A percentile compares a stretch with the other conserved stretches of the same genome.
phyloP scores from a whole-genome alignment of 2,329 filamentous ascomycete genomes.

The Colletotrichum aenigma region DNA sequence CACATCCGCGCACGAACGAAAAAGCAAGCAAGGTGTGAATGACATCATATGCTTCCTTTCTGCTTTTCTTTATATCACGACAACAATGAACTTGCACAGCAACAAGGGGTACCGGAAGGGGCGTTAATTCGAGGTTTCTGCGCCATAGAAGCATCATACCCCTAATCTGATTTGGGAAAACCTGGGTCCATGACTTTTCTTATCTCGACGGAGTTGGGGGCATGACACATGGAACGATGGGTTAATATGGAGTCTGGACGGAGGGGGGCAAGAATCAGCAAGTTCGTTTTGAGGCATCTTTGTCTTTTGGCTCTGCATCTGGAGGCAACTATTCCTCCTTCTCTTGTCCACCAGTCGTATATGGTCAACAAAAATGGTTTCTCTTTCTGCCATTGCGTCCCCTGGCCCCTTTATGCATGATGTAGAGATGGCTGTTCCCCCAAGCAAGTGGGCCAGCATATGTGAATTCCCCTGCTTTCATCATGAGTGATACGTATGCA shows the following conservation, averaged over 20 bases:
- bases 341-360: neutral
- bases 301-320: neutral
- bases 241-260: slow-evolving; percentile 12
- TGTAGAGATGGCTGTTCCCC: neutral
- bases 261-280: neutral
- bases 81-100: slow-evolving; percentile 19
- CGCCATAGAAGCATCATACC: slow-evolving; percentile 21
- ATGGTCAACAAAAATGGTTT: slow-evolving; percentile 3
- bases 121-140: slow-evolving; percentile 10
- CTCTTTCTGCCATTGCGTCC: neutral
- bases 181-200: slow-evolving; percentile 9
- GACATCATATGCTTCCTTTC: neutral
- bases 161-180: slow-evolving; percentile 18
- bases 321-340: neutral
- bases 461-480: neutral
- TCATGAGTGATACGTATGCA: neutral
- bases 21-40: neutral
- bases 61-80: neutral
- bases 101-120: slow-evolving; percentile 5
- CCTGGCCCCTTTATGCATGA: neutral
- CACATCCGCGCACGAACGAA: neutral
- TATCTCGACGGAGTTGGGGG: slow-evolving; percentile 6
- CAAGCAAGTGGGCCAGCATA: neutral
- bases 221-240: neutral
- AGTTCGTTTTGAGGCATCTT: neutral